Percentiles rank a stretch among this genome's conserved stretches.
Evolutionary conservation across 2,329 filamentous ascomycete species (phyloP).

Genomic region (Scleromitrula shiraiana): DNA sequence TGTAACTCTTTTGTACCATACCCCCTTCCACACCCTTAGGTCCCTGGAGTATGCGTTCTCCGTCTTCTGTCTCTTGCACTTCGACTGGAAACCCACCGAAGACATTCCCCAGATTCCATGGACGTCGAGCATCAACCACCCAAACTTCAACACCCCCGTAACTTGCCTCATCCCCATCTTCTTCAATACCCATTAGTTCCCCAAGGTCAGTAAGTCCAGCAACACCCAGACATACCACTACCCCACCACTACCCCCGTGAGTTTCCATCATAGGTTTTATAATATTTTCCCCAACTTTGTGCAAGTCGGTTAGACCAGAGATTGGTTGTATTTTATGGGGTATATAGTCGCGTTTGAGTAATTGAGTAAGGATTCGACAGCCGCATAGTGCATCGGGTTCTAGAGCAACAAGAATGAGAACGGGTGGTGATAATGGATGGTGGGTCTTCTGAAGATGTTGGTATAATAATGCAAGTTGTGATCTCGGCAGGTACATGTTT

Average conservation of each 20-base stretch:
- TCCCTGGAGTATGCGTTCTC: slow-evolving; percentile 36
- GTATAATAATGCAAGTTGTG: slow-evolving; percentile 85
- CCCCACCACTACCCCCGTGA: slow-evolving; percentile 74
- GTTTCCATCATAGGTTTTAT: slow-evolving; percentile 81
- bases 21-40: slow-evolving; percentile 65
- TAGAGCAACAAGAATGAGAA: slow-evolving; percentile 85
- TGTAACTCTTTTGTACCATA: slow-evolving; percentile 62
- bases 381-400: slow-evolving; percentile 94
- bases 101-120: slow-evolving; percentile 91
- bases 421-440: slow-evolving; percentile 83
- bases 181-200: slow-evolving; percentile 66
- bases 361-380: slow-evolving; percentile 82
- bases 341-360: slow-evolving; percentile 97
- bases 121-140: slow-evolving; percentile 84
- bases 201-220: slow-evolving; percentile 87
- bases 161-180: slow-evolving; percentile 54
- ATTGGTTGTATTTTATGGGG: slow-evolving; percentile 96
- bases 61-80: slow-evolving; percentile 38
- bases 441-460: slow-evolving; percentile 77
- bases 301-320: slow-evolving; percentile 82
- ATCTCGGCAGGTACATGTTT: slow-evolving; percentile 87
- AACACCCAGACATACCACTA: slow-evolving; percentile 87
- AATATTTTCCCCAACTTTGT: slow-evolving; percentile 68
- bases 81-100: slow-evolving; percentile 63
- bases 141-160: slow-evolving; percentile 89